phyloP scores from a whole-genome alignment of 139 green algal genomes.

The Zygnema cylindricum region DNA sequence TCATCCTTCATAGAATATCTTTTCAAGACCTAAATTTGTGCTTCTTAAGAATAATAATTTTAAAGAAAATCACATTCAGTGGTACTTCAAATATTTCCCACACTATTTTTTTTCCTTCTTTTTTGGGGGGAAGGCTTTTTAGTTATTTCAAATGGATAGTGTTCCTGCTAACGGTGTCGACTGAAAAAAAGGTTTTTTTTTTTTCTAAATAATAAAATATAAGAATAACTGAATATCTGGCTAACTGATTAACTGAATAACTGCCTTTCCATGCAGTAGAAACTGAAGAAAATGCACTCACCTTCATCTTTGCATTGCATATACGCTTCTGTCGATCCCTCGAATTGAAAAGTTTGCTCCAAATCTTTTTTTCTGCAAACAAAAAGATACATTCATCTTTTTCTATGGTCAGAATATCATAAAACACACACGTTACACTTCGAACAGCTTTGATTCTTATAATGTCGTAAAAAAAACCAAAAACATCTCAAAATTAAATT shows the following conservation, averaged over 20 bases:
- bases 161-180: not conserved
- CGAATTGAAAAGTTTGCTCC: conserved; percentile 15
- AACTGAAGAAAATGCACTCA: conserved; percentile 6
- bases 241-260: no score
- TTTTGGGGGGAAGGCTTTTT: no score
- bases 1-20: no score
- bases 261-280: not conserved
- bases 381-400: not conserved
- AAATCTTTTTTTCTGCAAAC: conserved; percentile 32
- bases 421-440: not conserved
- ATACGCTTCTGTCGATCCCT: conserved; percentile 18
- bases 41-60: no score
- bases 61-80: no score
- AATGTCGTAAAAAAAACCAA: not conserved
- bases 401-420: not conserved
- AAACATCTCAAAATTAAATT: conserved; percentile 5
- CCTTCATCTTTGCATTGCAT: conserved; percentile 10
- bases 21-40: no score
- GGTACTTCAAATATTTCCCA: no score
- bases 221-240: not conserved
- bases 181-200: not conserved
- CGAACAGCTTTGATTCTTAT: not conserved
- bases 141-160: not conserved
- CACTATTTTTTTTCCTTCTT: no score
- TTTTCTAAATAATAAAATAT: not conserved